Percentiles rank a stretch among this genome's conserved stretches.
phyloP scores from a whole-genome alignment of 768 basidiomycete species.

The Russula ochroleuca region DNA sequence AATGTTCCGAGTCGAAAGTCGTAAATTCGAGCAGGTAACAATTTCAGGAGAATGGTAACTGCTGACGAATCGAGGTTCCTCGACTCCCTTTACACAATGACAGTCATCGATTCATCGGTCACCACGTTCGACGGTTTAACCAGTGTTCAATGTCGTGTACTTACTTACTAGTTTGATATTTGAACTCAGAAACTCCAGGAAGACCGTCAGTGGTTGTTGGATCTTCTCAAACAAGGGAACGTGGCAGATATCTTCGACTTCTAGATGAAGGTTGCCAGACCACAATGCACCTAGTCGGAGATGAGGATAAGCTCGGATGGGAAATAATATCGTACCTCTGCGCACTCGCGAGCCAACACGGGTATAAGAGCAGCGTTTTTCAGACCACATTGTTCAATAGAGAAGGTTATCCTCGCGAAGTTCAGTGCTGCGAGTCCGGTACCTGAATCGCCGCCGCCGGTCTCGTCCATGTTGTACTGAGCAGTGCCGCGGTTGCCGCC shows the following conservation, averaged over 20 bases:
- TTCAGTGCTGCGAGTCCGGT: slow-evolving; percentile 68
- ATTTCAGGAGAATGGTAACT: slow-evolving; percentile 61
- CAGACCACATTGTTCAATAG: slow-evolving; percentile 35
- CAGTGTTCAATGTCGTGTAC: background rate
- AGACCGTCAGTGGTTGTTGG: slow-evolving; percentile 37
- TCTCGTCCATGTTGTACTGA: slow-evolving; percentile 44
- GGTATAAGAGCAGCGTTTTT: slow-evolving; percentile 35
- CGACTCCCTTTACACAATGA: slow-evolving; percentile 29
- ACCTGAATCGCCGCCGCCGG: slow-evolving; percentile 45
- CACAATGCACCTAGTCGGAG: slow-evolving; percentile 48
- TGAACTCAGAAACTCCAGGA: slow-evolving; percentile 41
- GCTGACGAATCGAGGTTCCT: slow-evolving; percentile 30
- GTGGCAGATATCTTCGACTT: slow-evolving; percentile 49
- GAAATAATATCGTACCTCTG: slow-evolving; percentile 36
- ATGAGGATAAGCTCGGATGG: background rate
- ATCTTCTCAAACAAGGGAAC: slow-evolving; percentile 48
- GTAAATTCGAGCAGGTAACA: slow-evolving; percentile 46
- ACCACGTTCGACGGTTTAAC: background rate
- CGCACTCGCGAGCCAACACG: slow-evolving; percentile 35
- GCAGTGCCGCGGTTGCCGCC: too few relatives aligned
- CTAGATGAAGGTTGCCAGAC: slow-evolving; percentile 49
- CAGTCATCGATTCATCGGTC: background rate
- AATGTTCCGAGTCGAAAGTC: slow-evolving; percentile 11
- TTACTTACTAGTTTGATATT: slow-evolving; percentile 32
- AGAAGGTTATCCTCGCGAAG: slow-evolving; percentile 51